Base-by-base conservation (phyloP, 2,329 filamentous ascomycete species). In the Cytospora paraplurivora region DNA sequence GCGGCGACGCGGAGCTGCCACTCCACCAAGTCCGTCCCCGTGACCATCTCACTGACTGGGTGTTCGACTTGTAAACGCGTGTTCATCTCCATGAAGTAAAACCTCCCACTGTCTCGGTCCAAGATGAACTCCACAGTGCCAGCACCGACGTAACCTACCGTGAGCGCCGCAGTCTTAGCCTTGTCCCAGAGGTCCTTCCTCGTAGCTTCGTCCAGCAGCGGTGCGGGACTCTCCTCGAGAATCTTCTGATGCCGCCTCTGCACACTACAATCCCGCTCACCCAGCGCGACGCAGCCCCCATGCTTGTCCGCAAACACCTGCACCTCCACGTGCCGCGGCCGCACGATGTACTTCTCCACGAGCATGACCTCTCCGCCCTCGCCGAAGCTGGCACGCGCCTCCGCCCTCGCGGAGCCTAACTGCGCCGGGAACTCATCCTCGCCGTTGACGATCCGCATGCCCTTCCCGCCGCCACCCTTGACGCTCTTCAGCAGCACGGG, bases 61-160 rank as follows among this genome's bases (percentile, higher is more conserved):
- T 99, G 95, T 78, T 99, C 95, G 56, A 99, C 95, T 76, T 99
- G 95, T 21, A 99, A 80, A 58, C 95, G 85, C 0, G 95, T 97
- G 72, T 92, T 90, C 84, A 91, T 90, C 77, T 91, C 89, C 84
- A 91, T 89, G 70, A 91, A 91, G 76, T 86, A 97, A 75, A 95
- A 97, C 51, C 89, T 85, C 55, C 88, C 90, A 7, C 87, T 88
- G 70, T 91, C 87, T 72, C 92, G 90, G 75, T 97, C 92, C 6
- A 96, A 88, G 51, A 97, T 90, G 72, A 93, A 97, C 76, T 97
- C 93, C 21, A 97, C 90, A 0, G 93, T 97, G 1, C 93, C 93
- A 10, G 92, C 93, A 7, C 90, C 92, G n/a, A 90, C 89, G 71
- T 97, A 97, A n/a, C 86, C 85, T 5, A 96, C 89, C 4, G 93